Percentiles rank a stretch among this genome's conserved stretches.
These are phyloP conservation scores for Cladosporium sphaerospermum DNA, from an alignment of 2,329 filamentous ascomycete species.

Conservation along the genomic window DNA sequence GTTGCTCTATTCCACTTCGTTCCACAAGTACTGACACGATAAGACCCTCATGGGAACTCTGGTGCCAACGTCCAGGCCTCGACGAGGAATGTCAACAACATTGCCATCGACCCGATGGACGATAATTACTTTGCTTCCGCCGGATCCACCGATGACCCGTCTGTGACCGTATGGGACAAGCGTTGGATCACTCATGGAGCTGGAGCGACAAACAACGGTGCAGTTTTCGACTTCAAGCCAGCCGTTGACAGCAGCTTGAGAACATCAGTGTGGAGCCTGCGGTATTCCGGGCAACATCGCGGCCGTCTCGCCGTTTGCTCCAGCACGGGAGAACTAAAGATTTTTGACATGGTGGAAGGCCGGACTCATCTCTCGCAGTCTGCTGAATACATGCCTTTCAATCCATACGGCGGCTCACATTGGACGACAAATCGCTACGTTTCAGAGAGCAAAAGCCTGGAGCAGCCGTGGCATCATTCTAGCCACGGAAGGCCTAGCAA, in stretches of 20 bases:
- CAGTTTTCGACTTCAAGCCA: constrained; percentile 53
- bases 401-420: constrained; percentile 26
- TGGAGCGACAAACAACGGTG: constrained; percentile 46
- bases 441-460: constrained; percentile 36
- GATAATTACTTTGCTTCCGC: constrained; percentile 81
- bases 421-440: constrained; percentile 42
- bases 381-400: constrained; percentile 20
- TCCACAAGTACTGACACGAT: background rate
- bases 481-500: constrained; percentile 40
- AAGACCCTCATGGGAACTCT: constrained; percentile 6
- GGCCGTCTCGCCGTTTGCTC: constrained; percentile 54
- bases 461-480: constrained; percentile 42
- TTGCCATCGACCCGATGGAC: constrained; percentile 73
- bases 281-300: constrained; percentile 53
- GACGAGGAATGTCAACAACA: constrained; percentile 57
- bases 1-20: background rate
- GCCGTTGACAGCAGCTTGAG: constrained; percentile 45
- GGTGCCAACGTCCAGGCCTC: constrained; percentile 37
- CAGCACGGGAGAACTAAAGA: constrained; percentile 53
- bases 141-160: constrained; percentile 63
- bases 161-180: constrained; percentile 72
- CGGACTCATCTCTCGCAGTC: constrained; percentile 10
- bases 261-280: constrained; percentile 55
- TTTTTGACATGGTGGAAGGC: constrained; percentile 27
- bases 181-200: constrained; percentile 47